phyloP scores from a whole-genome alignment of 176 grass and related monocot genomes.

The Bolboschoenus planiculmis region DNA sequence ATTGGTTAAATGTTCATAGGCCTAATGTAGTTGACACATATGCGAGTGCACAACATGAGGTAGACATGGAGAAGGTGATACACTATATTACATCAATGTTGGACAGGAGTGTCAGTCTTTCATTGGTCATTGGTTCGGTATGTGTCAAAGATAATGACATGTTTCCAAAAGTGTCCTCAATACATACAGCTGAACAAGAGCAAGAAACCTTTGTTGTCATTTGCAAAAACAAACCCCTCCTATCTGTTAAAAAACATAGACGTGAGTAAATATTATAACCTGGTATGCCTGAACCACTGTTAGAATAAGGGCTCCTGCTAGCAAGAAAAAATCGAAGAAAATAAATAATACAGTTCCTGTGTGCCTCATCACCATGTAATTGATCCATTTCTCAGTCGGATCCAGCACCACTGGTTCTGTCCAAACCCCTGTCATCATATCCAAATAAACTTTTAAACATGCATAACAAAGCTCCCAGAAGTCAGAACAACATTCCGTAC shows the following conservation, averaged over 20 bases:
- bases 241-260: background rate
- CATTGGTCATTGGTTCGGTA: background rate
- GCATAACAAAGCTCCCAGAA: background rate
- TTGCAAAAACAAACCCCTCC: background rate
- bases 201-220: background rate
- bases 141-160: background rate
- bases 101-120: background rate
- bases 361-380: conserved; percentile 70
- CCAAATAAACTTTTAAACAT: background rate
- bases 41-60: background rate
- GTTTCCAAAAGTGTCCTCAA: background rate
- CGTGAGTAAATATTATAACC: conserved; percentile 34
- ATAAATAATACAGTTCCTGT: conserved; percentile 70
- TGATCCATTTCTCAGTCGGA: conserved; percentile 65
- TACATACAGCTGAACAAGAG: background rate
- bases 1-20: background rate
- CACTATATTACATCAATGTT: background rate
- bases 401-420: conserved; percentile 47
- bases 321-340: conserved; percentile 61
- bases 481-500: background rate
- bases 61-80: background rate
- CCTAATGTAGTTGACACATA: background rate
- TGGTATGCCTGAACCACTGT: conserved; percentile 56
- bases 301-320: conserved; percentile 60
- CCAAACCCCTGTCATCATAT: conserved; percentile 61